These are phyloP conservation scores for Cyberlindnera sargentensis DNA, from an alignment of 805 yeast genomes.

Conservation along the genomic window DNA sequence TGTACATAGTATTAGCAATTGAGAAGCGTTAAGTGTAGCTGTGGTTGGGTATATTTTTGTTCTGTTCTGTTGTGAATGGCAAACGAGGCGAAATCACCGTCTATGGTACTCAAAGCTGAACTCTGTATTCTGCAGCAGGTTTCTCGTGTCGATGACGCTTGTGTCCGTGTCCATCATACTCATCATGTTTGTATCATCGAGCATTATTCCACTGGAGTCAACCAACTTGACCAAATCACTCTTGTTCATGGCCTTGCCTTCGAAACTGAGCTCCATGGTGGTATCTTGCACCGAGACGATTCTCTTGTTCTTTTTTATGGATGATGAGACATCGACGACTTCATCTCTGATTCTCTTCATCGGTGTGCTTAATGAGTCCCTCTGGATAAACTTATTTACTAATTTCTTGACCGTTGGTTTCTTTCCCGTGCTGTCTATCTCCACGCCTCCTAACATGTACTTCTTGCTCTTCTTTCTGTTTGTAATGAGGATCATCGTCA, in stretches of 20 bases:
- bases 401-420: constrained; percentile 1
- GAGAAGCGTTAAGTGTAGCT: too few species aligned
- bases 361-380: constrained; percentile 11
- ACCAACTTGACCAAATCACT: constrained; percentile 35
- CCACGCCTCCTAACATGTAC: constrained; percentile 14
- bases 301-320: constrained; percentile 23
- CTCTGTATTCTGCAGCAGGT: constrained; percentile 20
- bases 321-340: constrained; percentile 15
- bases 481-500: constrained; percentile 4
- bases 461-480: constrained; percentile 9
- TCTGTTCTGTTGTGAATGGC: too few species aligned
- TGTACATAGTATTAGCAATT: not conserved
- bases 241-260: constrained; percentile 38
- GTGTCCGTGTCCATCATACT: not conserved
- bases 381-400: constrained; percentile 8
- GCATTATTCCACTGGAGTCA: constrained; percentile 29
- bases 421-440: constrained; percentile 10
- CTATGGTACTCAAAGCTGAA: constrained; percentile 13
- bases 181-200: constrained; percentile 22
- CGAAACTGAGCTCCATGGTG: constrained; percentile 35
- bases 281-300: constrained; percentile 15
- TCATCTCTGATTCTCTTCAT: constrained; percentile 25
- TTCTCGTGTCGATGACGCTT: constrained; percentile 17
- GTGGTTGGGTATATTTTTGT: not conserved
- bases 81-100: too few species aligned